phyloP scores from a whole-genome alignment of 768 basidiomycete species.

The Flagelloscypha sp. region DNA sequence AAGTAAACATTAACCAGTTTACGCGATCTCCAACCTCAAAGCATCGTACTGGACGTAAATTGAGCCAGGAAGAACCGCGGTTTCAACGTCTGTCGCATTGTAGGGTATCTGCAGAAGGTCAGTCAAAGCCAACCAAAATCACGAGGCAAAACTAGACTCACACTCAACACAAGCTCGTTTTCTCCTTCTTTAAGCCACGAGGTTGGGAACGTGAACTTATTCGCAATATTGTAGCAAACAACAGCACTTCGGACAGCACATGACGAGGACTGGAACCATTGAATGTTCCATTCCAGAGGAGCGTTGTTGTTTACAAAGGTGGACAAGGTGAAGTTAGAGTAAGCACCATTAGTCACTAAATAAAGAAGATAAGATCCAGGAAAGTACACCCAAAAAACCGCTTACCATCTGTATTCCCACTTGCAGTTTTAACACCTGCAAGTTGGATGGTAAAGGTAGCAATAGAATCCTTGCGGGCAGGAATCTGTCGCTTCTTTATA shows the following conservation, averaged over 20 bases:
- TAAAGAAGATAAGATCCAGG: too few species aligned
- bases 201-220: slow-evolving; percentile 17
- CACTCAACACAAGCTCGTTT: slow-evolving; percentile 16
- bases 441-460: slow-evolving; percentile 21
- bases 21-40: slow-evolving; percentile 13
- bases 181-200: slow-evolving; percentile 13
- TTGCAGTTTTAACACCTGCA: slow-evolving; percentile 18
- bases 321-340: too few species aligned
- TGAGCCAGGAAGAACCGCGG: not conserved
- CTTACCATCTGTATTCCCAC: slow-evolving; percentile 21
- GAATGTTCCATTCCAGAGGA: too few species aligned
- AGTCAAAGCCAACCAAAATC: slow-evolving; percentile 11
- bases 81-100: not conserved
- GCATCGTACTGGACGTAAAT: slow-evolving; percentile 21
- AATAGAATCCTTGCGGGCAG: slow-evolving; percentile 2
- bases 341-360: too few species aligned
- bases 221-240: too few species aligned
- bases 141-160: not conserved
- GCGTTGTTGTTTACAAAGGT: too few species aligned
- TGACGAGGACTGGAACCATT: too few species aligned
- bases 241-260: too few species aligned
- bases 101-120: slow-evolving; percentile 10
- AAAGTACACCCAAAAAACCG: too few species aligned
- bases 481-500: slow-evolving; percentile 8
- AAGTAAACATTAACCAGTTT: too few species aligned